Evolutionary conservation across 257 asterid genomes (phyloP), one percentile per base, ranked within the genome.

Genomic region (Nicotiana tomentosiformis): DNA sequence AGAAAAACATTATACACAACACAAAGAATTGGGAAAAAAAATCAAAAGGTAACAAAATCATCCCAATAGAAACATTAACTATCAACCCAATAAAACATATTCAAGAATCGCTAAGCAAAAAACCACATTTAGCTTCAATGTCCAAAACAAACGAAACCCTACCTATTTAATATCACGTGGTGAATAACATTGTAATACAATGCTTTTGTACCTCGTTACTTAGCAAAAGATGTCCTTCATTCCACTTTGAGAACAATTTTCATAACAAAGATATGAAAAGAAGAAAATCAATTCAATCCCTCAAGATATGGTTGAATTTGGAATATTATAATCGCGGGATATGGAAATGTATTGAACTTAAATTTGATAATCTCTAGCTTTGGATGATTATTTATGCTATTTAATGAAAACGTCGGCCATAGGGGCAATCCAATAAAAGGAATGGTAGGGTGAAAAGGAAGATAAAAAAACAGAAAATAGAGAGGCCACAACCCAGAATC

Each of bases 221-320:
- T 61, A 61, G 83, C 16, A 62, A 64, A 77, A 57, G 65, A 61
- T 30, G 79, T 4, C 12, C 79, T 43, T 91, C 90, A 93, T 85
- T 91, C 97, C 86, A 91, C 97, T 85, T 95, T 89, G 57, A 95
- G 97, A 86, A 93, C 86, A 66, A 95, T 87, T 97, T 93, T 95
- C 99, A 95, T 62, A 23, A 26, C 37, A 35, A 8, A 62, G 37
- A 23, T 23, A 10, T 23, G 35, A 10, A 62, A 62, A 10, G 32
- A 61, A 20, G 35, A 60, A 60, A 60, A 3, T 60, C 5, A n/a
- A 60, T 60, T 23, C 68, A 62, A 62, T 23, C 37, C 17, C 35
- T 23, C 68, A 1, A 62, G 33, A 43, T 70, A 43, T 43, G 10
- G 12, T 74, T 72, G 79, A 23, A 72, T 43, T 5, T 70, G 0